Percentiles rank a stretch among this genome's conserved stretches.
Evolutionary conservation across 179 eudicot species (phyloP).

Genomic region (Carnegiea gigantea): DNA sequence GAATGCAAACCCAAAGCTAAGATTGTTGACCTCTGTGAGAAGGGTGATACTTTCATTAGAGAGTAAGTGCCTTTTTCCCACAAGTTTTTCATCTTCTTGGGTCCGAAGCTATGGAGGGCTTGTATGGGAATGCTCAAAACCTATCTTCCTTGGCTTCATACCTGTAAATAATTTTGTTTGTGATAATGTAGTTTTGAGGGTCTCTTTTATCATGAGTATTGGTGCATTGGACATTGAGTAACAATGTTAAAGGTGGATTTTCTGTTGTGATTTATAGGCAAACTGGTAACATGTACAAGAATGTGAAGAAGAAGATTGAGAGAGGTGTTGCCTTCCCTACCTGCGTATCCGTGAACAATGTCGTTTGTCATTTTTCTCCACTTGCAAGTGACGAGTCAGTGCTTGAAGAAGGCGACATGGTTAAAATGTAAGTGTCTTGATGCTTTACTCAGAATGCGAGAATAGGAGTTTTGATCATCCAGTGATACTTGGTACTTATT

Average conservation of each 20-base stretch:
- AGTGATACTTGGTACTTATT: constrained; percentile 16
- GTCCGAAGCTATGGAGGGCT: background rate
- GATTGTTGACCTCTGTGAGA: constrained; percentile 84
- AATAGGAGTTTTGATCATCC: background rate
- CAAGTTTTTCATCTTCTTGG: background rate
- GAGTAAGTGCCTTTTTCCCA: constrained; percentile 48
- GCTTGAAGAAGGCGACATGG: constrained; percentile 75
- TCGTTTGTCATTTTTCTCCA: constrained; percentile 82
- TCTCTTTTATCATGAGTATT: background rate
- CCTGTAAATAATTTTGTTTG: background rate
- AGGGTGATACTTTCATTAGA: constrained; percentile 63
- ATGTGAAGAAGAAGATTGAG: constrained; percentile 79
- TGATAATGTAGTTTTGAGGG: background rate
- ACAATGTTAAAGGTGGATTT: background rate
- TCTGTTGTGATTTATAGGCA: constrained; percentile 36
- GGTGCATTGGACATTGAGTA: background rate
- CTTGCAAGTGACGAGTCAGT: constrained; percentile 81
- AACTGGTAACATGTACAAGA: constrained; percentile 73
- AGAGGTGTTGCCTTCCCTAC: constrained; percentile 82
- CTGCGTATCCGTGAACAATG: constrained; percentile 85
- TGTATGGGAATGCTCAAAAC: no score
- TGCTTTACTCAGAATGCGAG: background rate
- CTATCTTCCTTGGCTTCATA: background rate
- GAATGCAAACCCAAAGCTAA: constrained; percentile 83
- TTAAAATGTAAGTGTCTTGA: constrained; percentile 60